phyloP scores from a whole-genome alignment of 192 early-diverging fungal species.

The Mortierella claussenii region DNA sequence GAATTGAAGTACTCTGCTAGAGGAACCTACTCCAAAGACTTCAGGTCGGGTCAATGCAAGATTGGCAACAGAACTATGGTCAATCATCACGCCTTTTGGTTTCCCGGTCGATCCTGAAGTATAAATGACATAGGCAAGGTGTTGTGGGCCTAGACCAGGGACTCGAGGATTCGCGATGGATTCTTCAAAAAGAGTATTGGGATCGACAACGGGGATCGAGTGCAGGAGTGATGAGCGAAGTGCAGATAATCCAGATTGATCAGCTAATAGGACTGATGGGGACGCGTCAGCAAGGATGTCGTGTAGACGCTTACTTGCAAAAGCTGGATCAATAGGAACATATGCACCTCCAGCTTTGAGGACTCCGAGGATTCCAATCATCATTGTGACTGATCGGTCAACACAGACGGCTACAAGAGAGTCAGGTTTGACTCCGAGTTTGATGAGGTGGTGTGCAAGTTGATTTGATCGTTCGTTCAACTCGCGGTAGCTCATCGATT shows the following conservation, averaged over 20 bases:
- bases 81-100: neutral
- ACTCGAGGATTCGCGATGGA: neutral
- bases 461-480: slow-evolving; percentile 8
- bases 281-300: slow-evolving; percentile 30
- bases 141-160: neutral
- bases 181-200: neutral
- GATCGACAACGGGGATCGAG: slow-evolving; percentile 6
- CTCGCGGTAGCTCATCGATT: slow-evolving; percentile 12
- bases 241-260: neutral
- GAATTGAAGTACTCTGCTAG: neutral
- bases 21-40: neutral
- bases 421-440: slow-evolving; percentile 1
- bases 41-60: neutral
- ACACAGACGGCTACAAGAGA: slow-evolving; percentile 5
- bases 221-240: neutral
- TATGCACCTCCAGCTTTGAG: slow-evolving; percentile 53
- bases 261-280: slow-evolving; percentile 3
- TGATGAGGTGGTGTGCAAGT: slow-evolving; percentile 13
- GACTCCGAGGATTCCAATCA: slow-evolving; percentile 33
- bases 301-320: slow-evolving; percentile 26
- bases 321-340: slow-evolving; percentile 50
- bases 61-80: neutral
- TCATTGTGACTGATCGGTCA: slow-evolving; percentile 5
- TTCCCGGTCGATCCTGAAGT: slow-evolving; percentile 27
- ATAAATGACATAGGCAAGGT: slow-evolving; percentile 27